Evolutionary conservation across 2,329 filamentous ascomycete species (phyloP).

Genomic region (Fusarium armeniacum): DNA sequence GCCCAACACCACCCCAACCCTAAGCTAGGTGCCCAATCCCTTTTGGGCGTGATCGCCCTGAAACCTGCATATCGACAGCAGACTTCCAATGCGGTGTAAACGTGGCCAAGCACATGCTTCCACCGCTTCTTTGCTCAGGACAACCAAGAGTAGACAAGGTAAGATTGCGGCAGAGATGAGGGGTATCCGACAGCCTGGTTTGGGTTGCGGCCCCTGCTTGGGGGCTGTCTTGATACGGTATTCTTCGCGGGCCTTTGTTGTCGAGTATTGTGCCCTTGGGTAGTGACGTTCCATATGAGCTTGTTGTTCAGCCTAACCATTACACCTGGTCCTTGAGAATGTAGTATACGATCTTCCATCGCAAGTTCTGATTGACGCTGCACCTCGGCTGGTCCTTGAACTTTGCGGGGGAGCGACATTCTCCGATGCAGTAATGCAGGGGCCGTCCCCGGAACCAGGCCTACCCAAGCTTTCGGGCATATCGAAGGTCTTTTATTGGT

Average conservation of each 20-base stretch:
- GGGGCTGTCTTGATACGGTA: conserved; percentile 1
- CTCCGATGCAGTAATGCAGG: conserved; percentile 10
- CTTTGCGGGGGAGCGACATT: conserved; percentile 12
- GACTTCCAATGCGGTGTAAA: conserved; percentile 7
- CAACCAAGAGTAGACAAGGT: not conserved
- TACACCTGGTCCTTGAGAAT: not conserved
- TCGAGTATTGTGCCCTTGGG: not conserved
- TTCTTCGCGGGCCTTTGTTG: conserved; percentile 4
- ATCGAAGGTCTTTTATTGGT: conserved; percentile 2
- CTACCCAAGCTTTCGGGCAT: not conserved
- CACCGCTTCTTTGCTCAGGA: conserved; percentile 16
- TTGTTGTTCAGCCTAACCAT: not conserved
- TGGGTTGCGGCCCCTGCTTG: not conserved
- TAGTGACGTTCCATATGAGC: not conserved
- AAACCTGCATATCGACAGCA: conserved; percentile 14
- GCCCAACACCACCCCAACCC: not conserved
- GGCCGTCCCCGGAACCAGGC: conserved; percentile 1
- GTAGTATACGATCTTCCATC: rapidly evolving
- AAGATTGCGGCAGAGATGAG: not conserved
- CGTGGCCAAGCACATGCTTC: not conserved
- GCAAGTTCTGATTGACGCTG: not conserved
- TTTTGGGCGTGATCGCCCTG: conserved; percentile 15
- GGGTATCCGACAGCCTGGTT: conserved; percentile 1
- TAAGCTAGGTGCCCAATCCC: conserved; percentile 6
- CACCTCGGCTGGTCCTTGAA: not conserved